These are phyloP conservation scores for Epicoccum nigrum DNA, from an alignment of 2,329 filamentous ascomycete genomes.

Conservation along the genomic window DNA sequence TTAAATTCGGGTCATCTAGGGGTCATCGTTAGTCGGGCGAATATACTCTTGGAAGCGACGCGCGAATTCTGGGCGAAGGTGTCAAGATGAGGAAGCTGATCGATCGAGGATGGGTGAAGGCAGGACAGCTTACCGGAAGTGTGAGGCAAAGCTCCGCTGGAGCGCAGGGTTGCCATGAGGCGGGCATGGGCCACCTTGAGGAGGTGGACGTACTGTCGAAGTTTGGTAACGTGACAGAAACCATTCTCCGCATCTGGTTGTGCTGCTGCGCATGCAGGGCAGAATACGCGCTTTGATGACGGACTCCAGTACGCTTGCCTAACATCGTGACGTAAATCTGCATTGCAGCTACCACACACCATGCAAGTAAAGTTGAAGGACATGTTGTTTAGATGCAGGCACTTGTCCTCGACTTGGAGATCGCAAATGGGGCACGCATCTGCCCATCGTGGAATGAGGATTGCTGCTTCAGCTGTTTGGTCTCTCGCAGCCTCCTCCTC, in stretches of 20 bases:
- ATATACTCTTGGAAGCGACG: constrained; percentile 38
- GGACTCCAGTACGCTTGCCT: constrained; percentile 74
- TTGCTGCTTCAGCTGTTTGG: constrained; percentile 49
- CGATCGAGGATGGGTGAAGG: constrained; percentile 19
- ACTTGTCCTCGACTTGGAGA: constrained; percentile 93
- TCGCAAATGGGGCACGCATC: constrained; percentile 85
- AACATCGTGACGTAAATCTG: constrained; percentile 72
- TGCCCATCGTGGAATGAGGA: constrained; percentile 54
- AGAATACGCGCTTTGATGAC: constrained; percentile 72
- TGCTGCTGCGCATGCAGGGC: constrained; percentile 68
- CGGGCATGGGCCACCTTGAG: constrained; percentile 89
- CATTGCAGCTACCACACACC: constrained; percentile 70
- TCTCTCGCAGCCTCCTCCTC: constrained; percentile 49
- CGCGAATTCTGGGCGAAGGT: constrained; percentile 37
- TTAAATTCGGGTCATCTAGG: constrained; percentile 71
- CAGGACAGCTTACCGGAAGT: constrained; percentile 61
- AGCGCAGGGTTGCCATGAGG: constrained; percentile 83
- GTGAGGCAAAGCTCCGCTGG: constrained; percentile 78
- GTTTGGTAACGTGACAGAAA: constrained; percentile 78
- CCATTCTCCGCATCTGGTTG: constrained; percentile 63
- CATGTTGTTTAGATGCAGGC: constrained; percentile 73
- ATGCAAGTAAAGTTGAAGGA: constrained; percentile 87
- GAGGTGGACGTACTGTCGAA: constrained; percentile 94
- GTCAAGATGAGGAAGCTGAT: constrained; percentile 41
- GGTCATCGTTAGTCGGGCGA: constrained; percentile 39